These are phyloP conservation scores for Epicoccum sorghinum DNA, from an alignment of 2,329 filamentous ascomycete species.

Conservation along the genomic window DNA sequence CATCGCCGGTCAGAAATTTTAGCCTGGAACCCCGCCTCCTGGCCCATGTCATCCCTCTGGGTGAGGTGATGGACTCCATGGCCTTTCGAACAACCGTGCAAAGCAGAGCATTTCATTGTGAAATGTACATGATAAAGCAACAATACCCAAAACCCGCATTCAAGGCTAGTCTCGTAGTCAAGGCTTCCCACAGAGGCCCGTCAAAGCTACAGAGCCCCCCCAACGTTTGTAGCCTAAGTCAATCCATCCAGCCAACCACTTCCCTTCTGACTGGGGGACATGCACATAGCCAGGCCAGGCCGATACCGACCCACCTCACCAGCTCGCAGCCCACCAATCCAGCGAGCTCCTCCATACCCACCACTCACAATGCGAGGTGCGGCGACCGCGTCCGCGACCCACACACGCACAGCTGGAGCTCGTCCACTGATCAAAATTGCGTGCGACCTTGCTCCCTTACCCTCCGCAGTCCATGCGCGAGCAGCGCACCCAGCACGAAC, in stretches of 20 bases:
- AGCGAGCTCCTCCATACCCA: conserved; percentile 23
- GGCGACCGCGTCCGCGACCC: conserved; percentile 41
- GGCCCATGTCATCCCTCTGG: conserved; percentile 5
- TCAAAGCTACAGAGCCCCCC: conserved; percentile 2
- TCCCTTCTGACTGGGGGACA: conserved; percentile 29
- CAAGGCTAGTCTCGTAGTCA: not conserved
- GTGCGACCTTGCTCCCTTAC: conserved; percentile 41
- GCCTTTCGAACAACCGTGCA: not conserved
- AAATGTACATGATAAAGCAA: too few relatives aligned
- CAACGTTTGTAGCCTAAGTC: conserved; percentile 21
- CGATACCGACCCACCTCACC: conserved; percentile 30
- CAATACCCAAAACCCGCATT: too few relatives aligned
- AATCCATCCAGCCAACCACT: conserved; percentile 26
- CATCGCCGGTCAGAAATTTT: conserved; percentile 22
- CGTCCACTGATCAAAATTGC: conserved; percentile 49
- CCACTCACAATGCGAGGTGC: conserved; percentile 29
- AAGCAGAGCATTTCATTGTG: not conserved
- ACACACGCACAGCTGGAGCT: conserved; percentile 44
- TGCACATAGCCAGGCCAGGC: conserved; percentile 32
- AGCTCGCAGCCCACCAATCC: conserved; percentile 32
- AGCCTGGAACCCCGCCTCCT: conserved; percentile 30
- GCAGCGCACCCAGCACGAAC: conserved; percentile 47
- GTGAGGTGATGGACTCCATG: not conserved
- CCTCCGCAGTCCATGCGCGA: conserved; percentile 42
- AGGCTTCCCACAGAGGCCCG: not conserved